phyloP scores from a whole-genome alignment of 2,329 filamentous ascomycete genomes.

The Claviceps quebecensis region DNA sequence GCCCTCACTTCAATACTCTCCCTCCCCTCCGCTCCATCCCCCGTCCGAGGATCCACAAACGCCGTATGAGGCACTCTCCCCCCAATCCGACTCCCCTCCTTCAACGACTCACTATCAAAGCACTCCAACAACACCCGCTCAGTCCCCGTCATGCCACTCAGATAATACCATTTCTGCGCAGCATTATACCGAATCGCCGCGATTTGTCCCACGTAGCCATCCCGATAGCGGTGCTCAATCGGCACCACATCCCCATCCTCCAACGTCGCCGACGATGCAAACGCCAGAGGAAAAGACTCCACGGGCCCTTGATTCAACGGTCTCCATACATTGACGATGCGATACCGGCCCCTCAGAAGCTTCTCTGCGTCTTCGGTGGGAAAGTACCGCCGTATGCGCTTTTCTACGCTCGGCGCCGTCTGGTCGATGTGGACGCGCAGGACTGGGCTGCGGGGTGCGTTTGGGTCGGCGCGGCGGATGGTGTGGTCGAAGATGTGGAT shows the following conservation, averaged over 20 bases:
- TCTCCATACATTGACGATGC: slow-evolving; percentile 41
- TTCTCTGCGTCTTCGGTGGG: slow-evolving; percentile 26
- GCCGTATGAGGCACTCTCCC: slow-evolving; percentile 40
- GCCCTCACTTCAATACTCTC: slow-evolving; percentile 46
- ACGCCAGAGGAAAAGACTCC: slow-evolving; percentile 36
- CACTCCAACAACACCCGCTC: slow-evolving; percentile 48
- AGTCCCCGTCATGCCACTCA: slow-evolving; percentile 33
- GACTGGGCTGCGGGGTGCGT: slow-evolving; percentile 24
- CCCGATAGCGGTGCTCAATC: slow-evolving; percentile 35
- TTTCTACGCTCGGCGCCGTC: slow-evolving; percentile 30
- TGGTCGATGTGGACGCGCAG: slow-evolving; percentile 43
- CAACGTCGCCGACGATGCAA: slow-evolving; percentile 37
- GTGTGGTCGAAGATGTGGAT: slow-evolving; percentile 51
- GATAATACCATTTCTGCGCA: slow-evolving; percentile 38
- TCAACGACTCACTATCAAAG: slow-evolving; percentile 37
- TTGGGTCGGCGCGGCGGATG: slow-evolving; percentile 36
- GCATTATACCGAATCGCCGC: slow-evolving; percentile 28
- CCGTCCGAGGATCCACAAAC: slow-evolving; percentile 31
- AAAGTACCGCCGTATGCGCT: slow-evolving; percentile 25
- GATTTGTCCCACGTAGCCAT: slow-evolving; percentile 32
- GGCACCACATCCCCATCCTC: slow-evolving; percentile 35
- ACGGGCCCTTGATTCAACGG: slow-evolving; percentile 32
- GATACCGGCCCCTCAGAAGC: slow-evolving; percentile 30
- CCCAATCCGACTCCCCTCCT: slow-evolving; percentile 30
- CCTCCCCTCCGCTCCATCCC: slow-evolving; percentile 30